Conservation (phyloP, 1,284 basidiomycete species). For the Inonotus obliquus region DNA sequence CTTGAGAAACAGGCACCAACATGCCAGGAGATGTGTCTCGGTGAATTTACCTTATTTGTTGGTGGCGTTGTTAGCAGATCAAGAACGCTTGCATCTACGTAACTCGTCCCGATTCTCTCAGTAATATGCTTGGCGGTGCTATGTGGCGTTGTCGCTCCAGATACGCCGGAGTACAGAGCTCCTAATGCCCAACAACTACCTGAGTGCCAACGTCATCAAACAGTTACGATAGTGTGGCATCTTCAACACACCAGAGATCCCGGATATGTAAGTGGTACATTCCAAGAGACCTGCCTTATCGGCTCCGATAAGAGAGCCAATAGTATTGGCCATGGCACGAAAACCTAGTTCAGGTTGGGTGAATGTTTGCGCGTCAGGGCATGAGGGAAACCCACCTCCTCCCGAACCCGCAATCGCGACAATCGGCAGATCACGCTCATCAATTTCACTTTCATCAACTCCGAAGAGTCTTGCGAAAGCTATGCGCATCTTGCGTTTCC, state of each 20-base stretch:
- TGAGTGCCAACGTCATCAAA: constrained; percentile 5
- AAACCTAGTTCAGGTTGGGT: constrained; percentile 25
- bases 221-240: background rate
- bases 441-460: constrained; percentile 31
- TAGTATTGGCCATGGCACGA: constrained; percentile 39
- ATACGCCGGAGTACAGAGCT: constrained; percentile 35
- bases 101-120: constrained; percentile 32
- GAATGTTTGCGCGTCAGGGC: background rate
- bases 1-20: background rate
- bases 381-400: constrained; percentile 28
- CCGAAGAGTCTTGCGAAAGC: constrained; percentile 34
- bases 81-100: constrained; percentile 34
- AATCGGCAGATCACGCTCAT: constrained; percentile 37
- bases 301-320: constrained; percentile 33
- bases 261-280: constrained; percentile 34
- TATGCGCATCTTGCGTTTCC: constrained; percentile 29
- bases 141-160: constrained; percentile 26
- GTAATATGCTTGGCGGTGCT: constrained; percentile 30
- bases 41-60: constrained; percentile 31
- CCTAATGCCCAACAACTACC: constrained; percentile 37
- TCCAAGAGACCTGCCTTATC: constrained; percentile 32
- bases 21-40: background rate
- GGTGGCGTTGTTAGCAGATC: constrained; percentile 33
- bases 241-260: constrained; percentile 32
- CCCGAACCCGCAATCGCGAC: constrained; percentile 39